These are phyloP conservation scores for Aspergillus hortae DNA, from an alignment of 2,329 filamentous ascomycete genomes.

Conservation along the genomic window DNA sequence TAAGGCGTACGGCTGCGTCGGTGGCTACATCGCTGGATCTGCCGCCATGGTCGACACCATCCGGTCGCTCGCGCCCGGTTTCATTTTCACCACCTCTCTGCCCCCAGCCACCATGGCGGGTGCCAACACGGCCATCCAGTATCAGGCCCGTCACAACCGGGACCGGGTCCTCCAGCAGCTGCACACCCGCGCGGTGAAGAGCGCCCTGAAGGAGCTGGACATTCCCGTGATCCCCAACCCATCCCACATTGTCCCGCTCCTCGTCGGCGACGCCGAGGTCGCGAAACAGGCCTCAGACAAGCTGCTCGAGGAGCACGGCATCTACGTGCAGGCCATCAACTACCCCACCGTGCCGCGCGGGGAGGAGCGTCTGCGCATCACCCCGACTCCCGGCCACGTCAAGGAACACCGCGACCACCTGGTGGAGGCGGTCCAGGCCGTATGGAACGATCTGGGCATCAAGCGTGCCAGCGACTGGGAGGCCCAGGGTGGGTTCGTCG, in stretches of 20 bases:
- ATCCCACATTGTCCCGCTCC: slow-evolving; percentile 88
- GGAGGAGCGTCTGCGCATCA: slow-evolving; percentile 95
- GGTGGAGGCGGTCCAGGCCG: slow-evolving; percentile 75
- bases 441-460: slow-evolving; percentile 84
- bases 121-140: slow-evolving; percentile 85
- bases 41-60: slow-evolving; percentile 84
- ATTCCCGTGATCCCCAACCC: slow-evolving; percentile 98
- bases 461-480: slow-evolving; percentile 94
- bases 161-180: slow-evolving; percentile 92
- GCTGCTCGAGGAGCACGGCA: slow-evolving; percentile 81
- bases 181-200: slow-evolving; percentile 92
- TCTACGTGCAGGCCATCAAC: slow-evolving; percentile 99
- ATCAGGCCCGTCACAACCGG: slow-evolving; percentile 79
- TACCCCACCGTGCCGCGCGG: slow-evolving; percentile 97
- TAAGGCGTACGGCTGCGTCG: slow-evolving; percentile 96
- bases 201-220: slow-evolving; percentile 70
- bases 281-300: slow-evolving; percentile 91
- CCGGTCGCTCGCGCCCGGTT: slow-evolving; percentile 89
- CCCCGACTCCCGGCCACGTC: slow-evolving; percentile 87
- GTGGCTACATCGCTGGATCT: slow-evolving; percentile 93
- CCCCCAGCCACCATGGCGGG: slow-evolving; percentile 97
- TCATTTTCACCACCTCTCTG: slow-evolving; percentile 97
- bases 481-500: slow-evolving; percentile 85
- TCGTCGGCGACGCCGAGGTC: slow-evolving; percentile 90
- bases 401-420: slow-evolving; percentile 83